Evolutionary conservation across 1,284 basidiomycete species (phyloP).

Genomic region (Sanghuangporus baumii): DNA sequence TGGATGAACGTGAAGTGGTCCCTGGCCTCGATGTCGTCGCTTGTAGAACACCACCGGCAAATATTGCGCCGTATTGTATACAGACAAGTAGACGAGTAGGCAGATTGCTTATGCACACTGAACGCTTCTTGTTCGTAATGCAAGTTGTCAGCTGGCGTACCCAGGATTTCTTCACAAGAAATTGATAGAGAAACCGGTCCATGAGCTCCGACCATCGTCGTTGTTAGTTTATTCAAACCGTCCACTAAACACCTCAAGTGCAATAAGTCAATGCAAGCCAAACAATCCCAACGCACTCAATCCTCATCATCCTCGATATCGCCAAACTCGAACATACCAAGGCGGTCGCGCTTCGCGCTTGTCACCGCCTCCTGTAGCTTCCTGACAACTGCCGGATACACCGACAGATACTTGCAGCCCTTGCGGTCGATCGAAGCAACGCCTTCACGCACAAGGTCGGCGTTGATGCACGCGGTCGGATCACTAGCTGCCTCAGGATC

Average conservation of each 20-base stretch:
- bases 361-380: conserved; percentile 58
- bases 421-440: conserved; percentile 76
- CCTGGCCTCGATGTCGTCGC: too few species aligned
- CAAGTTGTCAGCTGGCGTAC: background rate
- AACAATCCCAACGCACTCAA: background rate
- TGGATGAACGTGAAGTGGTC: too few species aligned
- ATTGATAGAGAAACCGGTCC: background rate
- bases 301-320: conserved; percentile 73
- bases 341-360: conserved; percentile 69
- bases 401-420: conserved; percentile 64
- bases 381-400: conserved; percentile 67
- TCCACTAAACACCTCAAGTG: background rate
- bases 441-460: conserved; percentile 76
- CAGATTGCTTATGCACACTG: too few species aligned
- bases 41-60: too few species aligned
- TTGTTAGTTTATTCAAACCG: background rate
- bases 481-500: conserved; percentile 65
- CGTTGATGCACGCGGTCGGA: conserved; percentile 77
- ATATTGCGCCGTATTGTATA: too few species aligned
- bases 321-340: conserved; percentile 86
- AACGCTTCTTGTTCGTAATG: too few species aligned
- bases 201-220: background rate
- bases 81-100: too few species aligned
- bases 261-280: background rate
- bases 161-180: background rate